These are phyloP conservation scores for Talaromyces sp. DNA, from an alignment of 2,329 filamentous ascomycete genomes.

Conservation along the genomic window DNA sequence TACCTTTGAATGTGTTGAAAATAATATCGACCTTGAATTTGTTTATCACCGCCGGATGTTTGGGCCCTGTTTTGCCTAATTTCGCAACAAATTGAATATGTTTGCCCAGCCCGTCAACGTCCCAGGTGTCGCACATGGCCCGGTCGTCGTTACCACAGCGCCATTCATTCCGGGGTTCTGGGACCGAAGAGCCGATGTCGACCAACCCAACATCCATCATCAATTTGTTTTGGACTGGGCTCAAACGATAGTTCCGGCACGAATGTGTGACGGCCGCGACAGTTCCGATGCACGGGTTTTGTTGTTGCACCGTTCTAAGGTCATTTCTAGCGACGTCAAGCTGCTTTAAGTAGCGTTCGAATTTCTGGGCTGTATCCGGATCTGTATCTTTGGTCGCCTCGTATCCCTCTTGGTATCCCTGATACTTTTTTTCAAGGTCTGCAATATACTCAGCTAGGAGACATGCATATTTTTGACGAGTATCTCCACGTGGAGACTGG, in stretches of 20 bases:
- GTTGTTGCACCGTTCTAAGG: not conserved
- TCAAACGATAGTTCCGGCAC: not conserved
- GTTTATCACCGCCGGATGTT: not conserved
- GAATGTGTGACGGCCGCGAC: not conserved
- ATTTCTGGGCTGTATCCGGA: not conserved
- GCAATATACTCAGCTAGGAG: not conserved
- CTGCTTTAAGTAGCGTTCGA: not conserved
- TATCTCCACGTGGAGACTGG: not conserved
- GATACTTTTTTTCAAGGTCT: not conserved
- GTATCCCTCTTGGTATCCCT: not conserved
- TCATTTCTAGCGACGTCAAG: not conserved
- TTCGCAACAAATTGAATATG: slow-evolving; percentile 1
- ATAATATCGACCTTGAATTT: not conserved
- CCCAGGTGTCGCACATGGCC: slow-evolving; percentile 2
- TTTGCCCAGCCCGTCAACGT: not conserved
- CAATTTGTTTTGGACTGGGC: not conserved
- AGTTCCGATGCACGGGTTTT: not conserved
- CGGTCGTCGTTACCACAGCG: not conserved
- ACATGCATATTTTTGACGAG: not conserved
- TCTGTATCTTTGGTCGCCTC: not conserved
- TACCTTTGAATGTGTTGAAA: no score
- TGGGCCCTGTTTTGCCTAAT: not conserved
- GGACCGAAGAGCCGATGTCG: not conserved
- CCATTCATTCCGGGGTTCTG: not conserved
- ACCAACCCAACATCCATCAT: slow-evolving; percentile 5